Evolutionary conservation across 2,329 filamentous ascomycete species (phyloP), one percentile per base, ranked within the genome.

Genomic region (Didymella glomerata): DNA sequence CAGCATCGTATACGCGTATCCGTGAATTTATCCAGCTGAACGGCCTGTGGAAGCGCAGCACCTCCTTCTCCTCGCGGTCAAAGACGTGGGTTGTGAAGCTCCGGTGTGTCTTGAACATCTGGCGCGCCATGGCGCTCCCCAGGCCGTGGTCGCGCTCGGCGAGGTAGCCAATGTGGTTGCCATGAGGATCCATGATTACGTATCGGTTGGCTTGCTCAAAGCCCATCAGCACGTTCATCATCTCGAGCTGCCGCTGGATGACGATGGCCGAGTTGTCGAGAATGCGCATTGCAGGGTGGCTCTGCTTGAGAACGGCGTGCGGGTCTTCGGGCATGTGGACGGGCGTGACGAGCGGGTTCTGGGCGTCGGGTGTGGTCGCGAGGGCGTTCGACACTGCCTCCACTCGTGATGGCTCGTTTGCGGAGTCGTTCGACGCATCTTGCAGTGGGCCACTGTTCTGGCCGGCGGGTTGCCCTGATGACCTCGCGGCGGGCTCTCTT

Each of bases 141-240:
- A 89, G 75, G 1, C 86, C 85, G 58, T 84, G 84, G 46, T 88
- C 87, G 67, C 84, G 82, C 73, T 89, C 87, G 30, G 85, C 86
- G 69, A 89, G 83, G 65, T 86, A 89, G 13, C 87, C 87, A 42
- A 89, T 80, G 62, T 87, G 86, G 57, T 85, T 84, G 6, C 87
- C 87, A 52, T 84, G 80, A 2, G 85, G 85, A 75, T 88, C 85
- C 81, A 88, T 84, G 48, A 89, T 87, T 14, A 87, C 82, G 69
- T 89, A 89, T 71, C 82, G 82, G 68, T 89, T 89, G 13, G 87
- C 86, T 71, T 89, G 87, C 73, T 89, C 87, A 64, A 88, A 88
- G 1, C 87, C 86, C 72, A 88, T 76, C 68, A 89, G 80, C 10
- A 89, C 79, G 72, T 88, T 89, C 84, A 88, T 87, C 78, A 88